A percentile compares a stretch with the other conserved stretches of the same genome.
These are phyloP conservation scores for Mycena venus DNA, from an alignment of 768 basidiomycete genomes.

Conservation along the genomic window DNA sequence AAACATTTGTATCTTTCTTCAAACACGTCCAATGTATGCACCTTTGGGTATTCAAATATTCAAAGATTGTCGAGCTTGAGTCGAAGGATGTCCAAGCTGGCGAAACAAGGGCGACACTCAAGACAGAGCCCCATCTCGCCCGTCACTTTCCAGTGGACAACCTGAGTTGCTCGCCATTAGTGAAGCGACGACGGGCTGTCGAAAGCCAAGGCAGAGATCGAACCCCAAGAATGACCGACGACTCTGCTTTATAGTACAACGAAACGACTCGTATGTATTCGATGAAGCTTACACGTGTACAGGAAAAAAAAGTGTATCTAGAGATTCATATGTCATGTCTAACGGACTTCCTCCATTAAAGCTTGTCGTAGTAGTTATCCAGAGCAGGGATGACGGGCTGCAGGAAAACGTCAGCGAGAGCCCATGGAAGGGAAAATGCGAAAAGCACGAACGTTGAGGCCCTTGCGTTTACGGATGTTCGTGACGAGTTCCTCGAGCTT, in stretches of 20 bases:
- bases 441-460: slow-evolving; percentile 67
- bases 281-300: slow-evolving; percentile 22
- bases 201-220: neutral
- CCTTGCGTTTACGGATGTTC: slow-evolving; percentile 78
- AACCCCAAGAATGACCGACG: neutral
- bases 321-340: slow-evolving; percentile 1
- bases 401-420: slow-evolving; percentile 17
- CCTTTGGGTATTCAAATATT: no score
- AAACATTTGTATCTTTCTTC: no score
- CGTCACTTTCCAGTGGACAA: no score
- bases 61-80: no score
- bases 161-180: no score
- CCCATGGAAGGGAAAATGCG: neutral
- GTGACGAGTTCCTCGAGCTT: slow-evolving; percentile 76
- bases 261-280: slow-evolving; percentile 27
- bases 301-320: no score
- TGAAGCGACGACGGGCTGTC: no score
- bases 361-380: slow-evolving; percentile 81
- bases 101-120: no score
- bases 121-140: no score
- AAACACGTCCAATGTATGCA: no score
- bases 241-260: slow-evolving; percentile 18
- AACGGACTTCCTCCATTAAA: slow-evolving; percentile 46
- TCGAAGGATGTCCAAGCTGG: no score
- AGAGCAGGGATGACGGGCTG: slow-evolving; percentile 76